Base-by-base conservation (phyloP, 2,329 filamentous ascomycete species). In the Lithohypha guttulata region DNA sequence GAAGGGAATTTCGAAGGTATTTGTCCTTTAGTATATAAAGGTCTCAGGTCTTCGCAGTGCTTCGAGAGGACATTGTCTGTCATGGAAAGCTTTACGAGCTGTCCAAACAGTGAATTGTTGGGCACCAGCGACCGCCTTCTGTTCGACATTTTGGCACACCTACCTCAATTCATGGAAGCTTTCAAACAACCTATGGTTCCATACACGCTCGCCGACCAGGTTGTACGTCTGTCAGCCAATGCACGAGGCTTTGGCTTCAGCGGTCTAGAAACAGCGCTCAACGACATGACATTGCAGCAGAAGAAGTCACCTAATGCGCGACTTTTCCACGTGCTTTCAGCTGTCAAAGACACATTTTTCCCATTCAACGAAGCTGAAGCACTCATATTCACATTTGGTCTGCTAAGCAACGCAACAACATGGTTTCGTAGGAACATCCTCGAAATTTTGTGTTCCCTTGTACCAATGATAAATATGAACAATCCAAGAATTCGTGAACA, bases 391-490 rank as follows among this genome's bases (percentile, higher is more conserved):
- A 65, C 96, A 29, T 84, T 96, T 61, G 86, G 91, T 2, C 71
- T 95, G 33, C 69, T 98, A 38, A 94, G 87, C 10, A 98, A 98
- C 55, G 81, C 79, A 22, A 73, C 81, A 1, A 73, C 83, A 2
- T 95, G 86, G 84, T 83, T 96, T 59, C 93, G 93, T 57, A 69
- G 87, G 29, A 89, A 91, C 64, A 86, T 84, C 0, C 93, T 98
- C 83, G 80, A 84, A 44, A 78, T 96, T 9, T 73, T 98, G 0
- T 83, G 83, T 53, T 73, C 83, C 14, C 67, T 94, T 43, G 82
- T 98, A 32, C 84, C 86, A 0, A 81, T 89, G 38, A 82, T 95
- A 21, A 87, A 98, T 55, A 93, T 96, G 82, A 79, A 81, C 40
- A 87, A 87, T 52, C 77, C 82, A 0, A 87, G 94, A 48, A 84